Percentiles rank a stretch among this genome's conserved stretches.
These are phyloP conservation scores for Ogataea allantospora DNA, from an alignment of 805 yeast genomes.

Conservation along the genomic window DNA sequence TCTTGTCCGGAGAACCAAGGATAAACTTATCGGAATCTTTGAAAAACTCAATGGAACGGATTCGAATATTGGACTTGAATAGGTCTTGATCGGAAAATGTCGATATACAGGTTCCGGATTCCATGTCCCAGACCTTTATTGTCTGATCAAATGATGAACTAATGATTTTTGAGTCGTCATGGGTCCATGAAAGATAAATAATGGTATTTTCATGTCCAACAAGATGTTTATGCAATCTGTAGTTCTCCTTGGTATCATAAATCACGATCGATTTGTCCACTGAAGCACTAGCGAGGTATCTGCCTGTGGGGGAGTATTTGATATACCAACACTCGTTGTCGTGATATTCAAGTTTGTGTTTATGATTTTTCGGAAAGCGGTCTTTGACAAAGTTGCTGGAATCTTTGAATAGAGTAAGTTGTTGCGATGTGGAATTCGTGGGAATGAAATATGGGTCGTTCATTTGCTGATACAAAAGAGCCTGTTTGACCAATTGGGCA, in stretches of 20 bases:
- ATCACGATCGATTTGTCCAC: conserved; percentile 62
- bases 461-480: conserved; percentile 45
- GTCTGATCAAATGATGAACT: conserved; percentile 72
- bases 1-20: conserved; percentile 77
- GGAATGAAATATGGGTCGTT: conserved; percentile 24
- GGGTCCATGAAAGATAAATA: conserved; percentile 73
- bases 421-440: conserved; percentile 19
- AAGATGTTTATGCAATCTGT: conserved; percentile 37
- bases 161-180: conserved; percentile 62
- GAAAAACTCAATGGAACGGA: conserved; percentile 70
- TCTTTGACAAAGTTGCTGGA: conserved; percentile 21
- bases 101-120: conserved; percentile 31
- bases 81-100: conserved; percentile 22
- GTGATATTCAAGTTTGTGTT: conserved; percentile 51
- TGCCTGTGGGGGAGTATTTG: conserved; percentile 75
- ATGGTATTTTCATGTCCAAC: conserved; percentile 52
- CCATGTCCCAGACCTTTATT: conserved; percentile 67
- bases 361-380: conserved; percentile 43
- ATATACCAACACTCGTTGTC: conserved; percentile 82
- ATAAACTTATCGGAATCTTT: conserved; percentile 46
- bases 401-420: conserved; percentile 19
- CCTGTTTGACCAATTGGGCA: conserved; percentile 49
- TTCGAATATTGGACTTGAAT: conserved; percentile 29
- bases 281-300: conserved; percentile 72
- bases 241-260: conserved; percentile 58